Percentiles rank a stretch among this genome's conserved stretches.
phyloP scores from a whole-genome alignment of 768 basidiomycete species.

The Tylopilus intermedius region DNA sequence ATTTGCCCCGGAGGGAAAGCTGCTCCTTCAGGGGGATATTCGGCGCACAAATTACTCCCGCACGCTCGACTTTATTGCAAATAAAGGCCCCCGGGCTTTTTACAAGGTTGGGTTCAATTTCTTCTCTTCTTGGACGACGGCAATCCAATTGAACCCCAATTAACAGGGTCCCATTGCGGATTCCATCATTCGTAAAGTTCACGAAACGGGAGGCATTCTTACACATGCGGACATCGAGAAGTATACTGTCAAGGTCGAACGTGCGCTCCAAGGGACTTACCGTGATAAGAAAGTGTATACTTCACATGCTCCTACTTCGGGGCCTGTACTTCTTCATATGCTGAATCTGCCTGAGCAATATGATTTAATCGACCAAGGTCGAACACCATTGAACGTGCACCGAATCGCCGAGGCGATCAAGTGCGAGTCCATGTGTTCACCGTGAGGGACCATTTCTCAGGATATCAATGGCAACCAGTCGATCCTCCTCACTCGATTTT shows the following conservation, averaged over 20 bases:
- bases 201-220: constrained; percentile 72
- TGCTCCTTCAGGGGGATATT: constrained; percentile 77
- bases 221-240: constrained; percentile 65
- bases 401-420: constrained; percentile 82
- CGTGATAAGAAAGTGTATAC: constrained; percentile 78
- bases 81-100: constrained; percentile 74
- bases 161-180: constrained; percentile 75
- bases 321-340: constrained; percentile 87
- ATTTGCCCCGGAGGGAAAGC: constrained; percentile 71
- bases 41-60: constrained; percentile 67
- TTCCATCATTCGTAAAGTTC: constrained; percentile 67
- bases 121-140: constrained; percentile 6
- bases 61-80: constrained; percentile 71
- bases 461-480: constrained; percentile 32
- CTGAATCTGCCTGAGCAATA: constrained; percentile 87
- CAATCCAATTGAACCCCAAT: constrained; percentile 12
- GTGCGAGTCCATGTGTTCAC: constrained; percentile 43
- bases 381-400: constrained; percentile 66
- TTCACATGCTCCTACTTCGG: constrained; percentile 78
- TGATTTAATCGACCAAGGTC: constrained; percentile 42
- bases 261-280: constrained; percentile 75
- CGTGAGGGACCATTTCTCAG: constrained; percentile 9
- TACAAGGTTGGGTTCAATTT: constrained; percentile 52
- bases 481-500: constrained; percentile 15
- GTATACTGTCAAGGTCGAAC: constrained; percentile 65